These are phyloP conservation scores for Cladophialophora immunda DNA, from an alignment of 2,329 filamentous ascomycete species.

Conservation along the genomic window DNA sequence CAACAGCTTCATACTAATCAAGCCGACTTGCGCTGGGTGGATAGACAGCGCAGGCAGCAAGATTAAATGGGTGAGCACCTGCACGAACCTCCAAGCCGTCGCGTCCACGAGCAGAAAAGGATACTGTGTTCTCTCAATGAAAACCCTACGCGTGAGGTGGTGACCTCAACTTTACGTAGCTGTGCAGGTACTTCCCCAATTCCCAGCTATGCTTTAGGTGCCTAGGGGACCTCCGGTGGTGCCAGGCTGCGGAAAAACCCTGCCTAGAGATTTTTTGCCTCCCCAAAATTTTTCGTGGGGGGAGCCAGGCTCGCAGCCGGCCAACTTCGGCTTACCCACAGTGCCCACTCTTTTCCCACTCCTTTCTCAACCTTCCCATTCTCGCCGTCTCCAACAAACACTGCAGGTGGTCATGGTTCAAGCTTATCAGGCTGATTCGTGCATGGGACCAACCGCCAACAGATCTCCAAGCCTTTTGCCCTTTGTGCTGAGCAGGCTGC, in stretches of 20 bases:
- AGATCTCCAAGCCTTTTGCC: constrained; percentile 5
- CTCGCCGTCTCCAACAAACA: constrained; percentile 2
- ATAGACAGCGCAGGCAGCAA: background rate
- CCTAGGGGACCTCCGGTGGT: background rate
- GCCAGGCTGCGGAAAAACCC: background rate
- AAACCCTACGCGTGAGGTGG: background rate
- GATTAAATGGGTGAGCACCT: background rate
- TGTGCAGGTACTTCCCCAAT: constrained; percentile 4
- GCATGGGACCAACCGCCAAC: constrained; percentile 18
- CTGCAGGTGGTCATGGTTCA: background rate
- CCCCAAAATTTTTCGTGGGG: constrained; percentile 8
- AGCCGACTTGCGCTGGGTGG: background rate
- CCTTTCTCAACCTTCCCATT: constrained; percentile 11
- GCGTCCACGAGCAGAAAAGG: constrained; percentile 5
- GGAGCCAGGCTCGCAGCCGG: constrained; percentile 3
- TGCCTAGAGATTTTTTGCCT: background rate
- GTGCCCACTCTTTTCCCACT: constrained; percentile 3
- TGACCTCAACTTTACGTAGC: constrained; percentile 1
- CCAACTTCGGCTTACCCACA: constrained; percentile 13
- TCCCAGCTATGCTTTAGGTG: background rate
- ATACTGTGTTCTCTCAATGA: constrained; percentile 16
- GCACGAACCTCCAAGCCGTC: background rate
- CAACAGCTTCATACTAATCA: constrained; percentile 17
- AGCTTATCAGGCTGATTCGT: constrained; percentile 21
- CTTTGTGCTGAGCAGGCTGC: background rate